Base-by-base conservation (phyloP, 495 filamentous ascomycete genomes). In the Penicillium alfredii region DNA sequence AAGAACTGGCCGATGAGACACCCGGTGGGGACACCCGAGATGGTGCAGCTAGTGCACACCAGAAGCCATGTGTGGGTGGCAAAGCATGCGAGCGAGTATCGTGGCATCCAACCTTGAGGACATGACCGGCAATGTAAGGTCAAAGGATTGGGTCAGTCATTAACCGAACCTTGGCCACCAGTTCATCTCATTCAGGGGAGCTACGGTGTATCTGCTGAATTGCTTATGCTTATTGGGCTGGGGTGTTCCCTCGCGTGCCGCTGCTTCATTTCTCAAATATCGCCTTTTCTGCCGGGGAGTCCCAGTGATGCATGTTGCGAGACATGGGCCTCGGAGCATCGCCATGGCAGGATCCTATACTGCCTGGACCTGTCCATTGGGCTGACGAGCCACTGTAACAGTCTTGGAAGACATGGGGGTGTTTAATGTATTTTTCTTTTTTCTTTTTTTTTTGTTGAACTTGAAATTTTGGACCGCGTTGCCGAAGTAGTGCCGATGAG, bases 1-100 rank as follows among this genome's bases (percentile, higher is more conserved):
- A 31, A 21, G 35, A 26, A 27, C n/a, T 37, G 27, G 29, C 37
- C 25, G 38, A 39, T 41, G 35, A 47, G 41, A 49, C 42, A 53
- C 27, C 25, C 33, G 31, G 35, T 53, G 49, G 49, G 30, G 42
- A n/a, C 38, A 29, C 18, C 11, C 31, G 27, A n/a, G n/a, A n/a
- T 31, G 20, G 19, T 44, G 34, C 38, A 37, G 14, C 15, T 30
- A 35, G 23, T 33, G 18, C 19, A 38, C 24, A 41, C 36, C 33
- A 28, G 26, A 24, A 40, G 33, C 42, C 47, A 51, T 54, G 47
- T 50, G 40, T 36, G n/a, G n/a, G 30, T 44, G 39, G 36, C 43
- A 41, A 38, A 32, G 39, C 47, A 51, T 44, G 40, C 42, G 40
- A 51, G 38, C 29, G n/a, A 8, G 26, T 35, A 29, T 31, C 27